Conservation (phyloP, 2,329 filamentous ascomycete genomes). For the Pseudopithomyces chartarum region DNA sequence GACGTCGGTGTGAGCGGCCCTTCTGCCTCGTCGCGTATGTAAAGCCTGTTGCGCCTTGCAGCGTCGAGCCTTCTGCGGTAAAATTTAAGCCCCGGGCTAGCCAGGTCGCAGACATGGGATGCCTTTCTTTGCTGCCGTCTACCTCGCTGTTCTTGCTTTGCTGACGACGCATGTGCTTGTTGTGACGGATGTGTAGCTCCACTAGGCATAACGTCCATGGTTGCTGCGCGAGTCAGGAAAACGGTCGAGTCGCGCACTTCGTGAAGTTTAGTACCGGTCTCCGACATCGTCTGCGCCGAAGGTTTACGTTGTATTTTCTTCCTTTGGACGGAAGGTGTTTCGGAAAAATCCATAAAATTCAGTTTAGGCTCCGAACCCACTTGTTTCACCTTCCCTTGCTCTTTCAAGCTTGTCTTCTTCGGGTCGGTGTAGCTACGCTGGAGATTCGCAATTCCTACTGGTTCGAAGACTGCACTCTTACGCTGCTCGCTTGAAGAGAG, state of each 20-base stretch:
- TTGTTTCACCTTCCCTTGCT: not conserved
- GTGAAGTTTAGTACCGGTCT: conserved; percentile 7
- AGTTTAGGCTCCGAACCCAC: conserved; percentile 11
- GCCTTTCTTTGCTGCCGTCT: conserved; percentile 6
- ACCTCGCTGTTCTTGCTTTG: conserved; percentile 6
- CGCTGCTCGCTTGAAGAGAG: conserved; percentile 26
- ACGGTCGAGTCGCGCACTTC: conserved; percentile 19
- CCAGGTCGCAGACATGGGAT: conserved; percentile 17
- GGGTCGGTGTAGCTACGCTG: conserved; percentile 22
- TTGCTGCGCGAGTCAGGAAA: conserved; percentile 22
- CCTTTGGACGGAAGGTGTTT: conserved; percentile 16
- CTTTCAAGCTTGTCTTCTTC: conserved; percentile 3
- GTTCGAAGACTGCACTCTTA: conserved; percentile 23
- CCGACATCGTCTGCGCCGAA: conserved; percentile 17
- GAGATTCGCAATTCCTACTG: conserved; percentile 10
- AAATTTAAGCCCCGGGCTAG: conserved; percentile 19
- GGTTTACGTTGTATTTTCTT: conserved; percentile 25
- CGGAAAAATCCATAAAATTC: conserved; percentile 33
- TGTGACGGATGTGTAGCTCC: not conserved
- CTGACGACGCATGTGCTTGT: not conserved
- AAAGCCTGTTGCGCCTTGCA: conserved; percentile 30
- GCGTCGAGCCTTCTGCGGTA: conserved; percentile 29
- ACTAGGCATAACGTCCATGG: conserved; percentile 19
- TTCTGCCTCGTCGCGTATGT: conserved; percentile 20
- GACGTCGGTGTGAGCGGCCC: conserved; percentile 18